Conservation (phyloP, 1,284 basidiomycete species). For the Trametes polyzona region DNA sequence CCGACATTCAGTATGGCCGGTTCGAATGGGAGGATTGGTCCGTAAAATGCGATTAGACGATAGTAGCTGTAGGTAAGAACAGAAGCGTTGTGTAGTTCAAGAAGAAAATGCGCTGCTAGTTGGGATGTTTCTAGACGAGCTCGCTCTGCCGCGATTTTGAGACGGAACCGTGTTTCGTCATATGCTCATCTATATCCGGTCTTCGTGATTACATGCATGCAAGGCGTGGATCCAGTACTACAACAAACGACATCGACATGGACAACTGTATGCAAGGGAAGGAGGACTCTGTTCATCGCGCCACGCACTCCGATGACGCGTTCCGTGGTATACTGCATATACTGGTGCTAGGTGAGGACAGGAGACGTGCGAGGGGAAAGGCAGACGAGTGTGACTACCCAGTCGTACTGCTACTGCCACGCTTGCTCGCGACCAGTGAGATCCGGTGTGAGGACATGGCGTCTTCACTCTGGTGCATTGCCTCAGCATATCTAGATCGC, state of each 20-base stretch:
- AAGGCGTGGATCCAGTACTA: slow-evolving; percentile 18
- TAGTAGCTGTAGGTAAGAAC: background rate
- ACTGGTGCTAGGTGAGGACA: no score
- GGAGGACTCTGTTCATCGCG: background rate
- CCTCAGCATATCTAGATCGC: slow-evolving; percentile 77
- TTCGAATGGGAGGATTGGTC: slow-evolving; percentile 55
- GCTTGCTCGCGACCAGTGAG: slow-evolving; percentile 44
- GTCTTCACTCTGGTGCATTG: slow-evolving; percentile 84
- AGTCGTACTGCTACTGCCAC: slow-evolving; percentile 31
- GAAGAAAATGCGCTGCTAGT: no score
- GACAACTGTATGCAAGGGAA: slow-evolving; percentile 8
- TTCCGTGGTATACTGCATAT: background rate
- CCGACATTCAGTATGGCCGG: slow-evolving; percentile 69
- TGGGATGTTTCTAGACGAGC: no score
- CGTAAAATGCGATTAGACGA: slow-evolving; percentile 37
- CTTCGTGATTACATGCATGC: slow-evolving; percentile 18
- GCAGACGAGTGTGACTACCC: slow-evolving; percentile 4
- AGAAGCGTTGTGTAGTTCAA: no score
- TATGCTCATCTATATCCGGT: slow-evolving; percentile 9
- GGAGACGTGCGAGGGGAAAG: no score
- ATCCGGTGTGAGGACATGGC: slow-evolving; percentile 75
- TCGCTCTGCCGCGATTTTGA: no score
- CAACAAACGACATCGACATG: slow-evolving; percentile 15
- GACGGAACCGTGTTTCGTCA: background rate
- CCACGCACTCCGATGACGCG: background rate